These are phyloP conservation scores for Zygnema circumcarinatum DNA, from an alignment of 139 green algal species.

Conservation along the genomic window DNA sequence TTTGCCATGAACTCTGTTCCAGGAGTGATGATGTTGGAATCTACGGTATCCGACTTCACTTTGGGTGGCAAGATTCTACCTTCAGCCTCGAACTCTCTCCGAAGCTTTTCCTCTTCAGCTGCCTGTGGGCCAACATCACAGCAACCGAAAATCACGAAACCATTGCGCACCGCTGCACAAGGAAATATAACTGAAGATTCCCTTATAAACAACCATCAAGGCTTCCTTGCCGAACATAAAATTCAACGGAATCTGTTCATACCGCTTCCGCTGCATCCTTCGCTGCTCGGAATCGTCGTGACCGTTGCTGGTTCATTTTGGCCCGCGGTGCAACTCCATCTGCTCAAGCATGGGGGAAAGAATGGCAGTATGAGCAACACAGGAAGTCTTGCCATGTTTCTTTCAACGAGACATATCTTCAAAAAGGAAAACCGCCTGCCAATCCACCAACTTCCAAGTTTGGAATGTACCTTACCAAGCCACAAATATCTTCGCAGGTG, in stretches of 20 bases:
- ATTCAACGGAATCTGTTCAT: constrained; percentile 4
- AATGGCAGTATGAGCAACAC: neutral
- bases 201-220: neutral
- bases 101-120: constrained; percentile 85
- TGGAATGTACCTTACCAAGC: too few species aligned
- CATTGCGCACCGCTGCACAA: neutral
- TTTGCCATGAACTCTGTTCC: constrained; percentile 98
- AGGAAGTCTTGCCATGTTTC: neutral
- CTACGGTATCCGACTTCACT: constrained; percentile 78
- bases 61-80: constrained; percentile 77
- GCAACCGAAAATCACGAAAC: neutral
- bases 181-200: neutral
- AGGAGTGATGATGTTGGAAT: constrained; percentile 98
- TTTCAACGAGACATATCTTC: constrained; percentile 5
- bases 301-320: constrained; percentile 99
- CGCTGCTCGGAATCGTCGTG: constrained; percentile 91
- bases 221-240: neutral
- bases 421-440: too few species aligned
- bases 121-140: constrained; percentile 63
- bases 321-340: constrained; percentile 95
- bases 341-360: constrained; percentile 50
- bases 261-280: constrained; percentile 82
- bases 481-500: too few species aligned
- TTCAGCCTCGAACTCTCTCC: constrained; percentile 86
- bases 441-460: too few species aligned